These are phyloP conservation scores for Kregervanrija fluxuum DNA, from an alignment of 805 yeast species.

Conservation along the genomic window DNA sequence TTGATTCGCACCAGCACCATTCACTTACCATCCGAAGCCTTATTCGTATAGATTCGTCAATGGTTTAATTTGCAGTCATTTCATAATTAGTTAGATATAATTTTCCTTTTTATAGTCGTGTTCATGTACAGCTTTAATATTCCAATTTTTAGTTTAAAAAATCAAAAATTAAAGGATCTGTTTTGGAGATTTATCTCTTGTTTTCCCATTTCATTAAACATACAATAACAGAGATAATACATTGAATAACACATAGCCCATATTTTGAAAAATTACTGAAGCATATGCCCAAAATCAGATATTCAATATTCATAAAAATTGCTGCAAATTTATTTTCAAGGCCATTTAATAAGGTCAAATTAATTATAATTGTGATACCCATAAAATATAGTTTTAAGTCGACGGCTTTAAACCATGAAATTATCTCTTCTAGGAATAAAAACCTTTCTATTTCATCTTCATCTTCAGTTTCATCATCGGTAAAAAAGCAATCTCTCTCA, in stretches of 20 bases:
- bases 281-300: constrained; percentile 5
- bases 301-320: constrained; percentile 4
- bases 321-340: neutral
- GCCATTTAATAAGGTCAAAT: constrained; percentile 1
- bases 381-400: neutral
- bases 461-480: neutral
- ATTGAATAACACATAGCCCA: neutral
- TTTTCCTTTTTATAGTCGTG: no score
- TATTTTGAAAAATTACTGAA: neutral
- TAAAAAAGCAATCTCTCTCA: no score
- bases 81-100: no score
- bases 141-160: no score
- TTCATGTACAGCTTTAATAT: no score
- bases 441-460: neutral
- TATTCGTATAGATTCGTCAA: no score
- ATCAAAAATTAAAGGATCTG: no score
- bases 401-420: no score
- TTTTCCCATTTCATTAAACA: neutral
- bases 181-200: neutral
- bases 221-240: neutral
- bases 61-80: no score
- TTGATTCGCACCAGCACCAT: no score
- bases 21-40: no score
- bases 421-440: no score
- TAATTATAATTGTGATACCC: neutral